Percentiles rank a stretch among this genome's conserved stretches.
These are phyloP conservation scores for Nakazawaea wyomingensis DNA, from an alignment of 805 yeast genomes.

Conservation along the genomic window DNA sequence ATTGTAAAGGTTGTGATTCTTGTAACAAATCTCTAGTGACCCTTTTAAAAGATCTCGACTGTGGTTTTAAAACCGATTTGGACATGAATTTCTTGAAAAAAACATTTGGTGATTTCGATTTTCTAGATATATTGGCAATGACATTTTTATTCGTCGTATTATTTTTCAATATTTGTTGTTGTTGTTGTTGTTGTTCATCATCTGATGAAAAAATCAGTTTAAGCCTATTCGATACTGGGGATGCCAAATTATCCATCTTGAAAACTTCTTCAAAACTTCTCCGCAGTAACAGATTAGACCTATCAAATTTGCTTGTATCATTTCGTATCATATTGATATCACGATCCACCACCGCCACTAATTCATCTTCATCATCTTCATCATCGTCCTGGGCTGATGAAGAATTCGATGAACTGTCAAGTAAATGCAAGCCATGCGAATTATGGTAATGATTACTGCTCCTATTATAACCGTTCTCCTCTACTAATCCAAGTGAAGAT, in stretches of 20 bases:
- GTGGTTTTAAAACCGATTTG: conserved; percentile 26
- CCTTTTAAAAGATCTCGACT: conserved; percentile 29
- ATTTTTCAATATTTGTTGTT: not conserved
- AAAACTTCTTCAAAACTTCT: conserved; percentile 9
- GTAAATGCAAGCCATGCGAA: not conserved
- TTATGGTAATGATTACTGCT: too few species aligned
- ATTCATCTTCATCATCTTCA: too few species aligned
- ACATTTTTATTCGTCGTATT: too few species aligned
- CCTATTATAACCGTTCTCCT: not conserved
- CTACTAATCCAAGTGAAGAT: conserved; percentile 12
- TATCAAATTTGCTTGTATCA: conserved; percentile 1
- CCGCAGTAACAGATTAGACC: not conserved
- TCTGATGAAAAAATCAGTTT: not conserved
- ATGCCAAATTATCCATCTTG: conserved; percentile 6
- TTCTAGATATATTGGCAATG: conserved; percentile 1
- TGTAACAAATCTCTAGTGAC: conserved; percentile 27
- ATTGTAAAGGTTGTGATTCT: conserved; percentile 29
- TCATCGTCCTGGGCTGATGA: conserved; percentile 4
- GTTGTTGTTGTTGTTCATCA: not conserved
- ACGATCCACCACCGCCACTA: not conserved
- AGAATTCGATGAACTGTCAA: not conserved
- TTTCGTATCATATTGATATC: not conserved
- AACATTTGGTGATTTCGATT: conserved; percentile 15
- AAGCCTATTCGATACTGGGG: not conserved
- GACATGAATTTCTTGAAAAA: conserved; percentile 27